Percentiles rank a stretch among this genome's conserved stretches.
Conservation (phyloP, 768 basidiomycete species). For the Xerocomellus dryophilus region DNA sequence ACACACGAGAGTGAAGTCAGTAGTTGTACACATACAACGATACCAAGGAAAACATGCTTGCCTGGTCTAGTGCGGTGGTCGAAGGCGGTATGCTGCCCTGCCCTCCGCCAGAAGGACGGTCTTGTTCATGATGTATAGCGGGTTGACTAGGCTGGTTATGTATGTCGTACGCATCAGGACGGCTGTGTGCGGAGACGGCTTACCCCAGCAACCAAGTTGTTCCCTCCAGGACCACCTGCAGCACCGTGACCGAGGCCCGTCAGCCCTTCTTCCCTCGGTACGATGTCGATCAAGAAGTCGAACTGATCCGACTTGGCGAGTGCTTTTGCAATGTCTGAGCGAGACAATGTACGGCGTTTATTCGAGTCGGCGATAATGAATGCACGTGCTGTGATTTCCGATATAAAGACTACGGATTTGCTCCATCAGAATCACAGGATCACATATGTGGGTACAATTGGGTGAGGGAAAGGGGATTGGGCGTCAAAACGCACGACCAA, state of each 20-base stretch:
- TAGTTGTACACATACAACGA: not conserved
- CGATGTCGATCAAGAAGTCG: slow-evolving; percentile 95
- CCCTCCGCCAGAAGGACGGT: slow-evolving; percentile 18
- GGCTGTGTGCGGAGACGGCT: not conserved
- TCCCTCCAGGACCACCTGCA: slow-evolving; percentile 4
- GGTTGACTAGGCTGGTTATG: slow-evolving; percentile 24
- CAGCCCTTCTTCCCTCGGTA: slow-evolving; percentile 73
- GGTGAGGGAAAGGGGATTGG: too few relatives aligned
- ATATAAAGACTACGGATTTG: slow-evolving; percentile 75
- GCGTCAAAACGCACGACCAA: not conserved
- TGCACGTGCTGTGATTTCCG: slow-evolving; percentile 93
- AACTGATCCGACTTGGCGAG: slow-evolving; percentile 93
- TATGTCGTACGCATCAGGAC: not conserved
- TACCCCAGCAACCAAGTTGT: slow-evolving; percentile 26
- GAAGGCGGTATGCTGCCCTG: slow-evolving; percentile 22
- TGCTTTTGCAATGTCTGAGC: slow-evolving; percentile 91
- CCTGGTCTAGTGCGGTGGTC: slow-evolving; percentile 26
- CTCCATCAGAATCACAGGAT: slow-evolving; percentile 2
- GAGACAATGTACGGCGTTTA: slow-evolving; percentile 92
- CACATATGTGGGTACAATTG: too few relatives aligned
- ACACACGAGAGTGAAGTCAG: not conserved
- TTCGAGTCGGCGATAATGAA: slow-evolving; percentile 95
- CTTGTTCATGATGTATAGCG: slow-evolving; percentile 24
- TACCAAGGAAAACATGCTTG: not conserved
- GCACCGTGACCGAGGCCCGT: slow-evolving; percentile 20